Conservation (phyloP, 805 yeast species). For the Clavispora santaluciae region DNA sequence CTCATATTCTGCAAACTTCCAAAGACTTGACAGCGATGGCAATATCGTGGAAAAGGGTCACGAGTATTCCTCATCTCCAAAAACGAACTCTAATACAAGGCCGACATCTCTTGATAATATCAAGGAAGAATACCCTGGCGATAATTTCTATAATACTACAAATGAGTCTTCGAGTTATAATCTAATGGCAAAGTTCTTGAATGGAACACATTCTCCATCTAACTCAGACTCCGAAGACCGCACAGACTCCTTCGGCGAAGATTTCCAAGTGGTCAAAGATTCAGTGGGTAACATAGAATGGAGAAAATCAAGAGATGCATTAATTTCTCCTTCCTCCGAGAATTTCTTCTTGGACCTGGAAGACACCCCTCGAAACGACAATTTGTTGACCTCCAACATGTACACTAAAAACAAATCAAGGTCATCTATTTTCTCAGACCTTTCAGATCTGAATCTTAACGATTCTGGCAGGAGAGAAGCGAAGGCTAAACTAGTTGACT, state of each 20-base stretch:
- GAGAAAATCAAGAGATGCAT: conserved; percentile 9
- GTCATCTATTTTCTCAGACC: conserved; percentile 10
- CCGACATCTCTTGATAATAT: conserved; percentile 9
- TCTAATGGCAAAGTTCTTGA: conserved; percentile 13
- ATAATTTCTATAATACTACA: conserved; percentile 8
- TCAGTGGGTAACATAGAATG: conserved; percentile 29
- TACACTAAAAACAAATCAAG: conserved; percentile 2
- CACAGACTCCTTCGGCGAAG: conserved; percentile 15
- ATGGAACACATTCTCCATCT: not conserved
- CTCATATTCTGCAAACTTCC: conserved; percentile 33
- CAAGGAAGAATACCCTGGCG: conserved; percentile 10
- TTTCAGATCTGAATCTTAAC: conserved; percentile 4
- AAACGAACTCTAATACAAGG: conserved; percentile 10
- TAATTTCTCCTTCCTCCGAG: conserved; percentile 11
- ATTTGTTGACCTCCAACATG: not conserved
- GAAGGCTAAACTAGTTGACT: conserved; percentile 43
- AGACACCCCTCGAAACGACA: conserved; percentile 5
- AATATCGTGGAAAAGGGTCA: conserved; percentile 27
- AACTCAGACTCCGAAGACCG: not conserved
- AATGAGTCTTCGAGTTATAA: conserved; percentile 14
- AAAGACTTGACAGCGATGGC: conserved; percentile 43
- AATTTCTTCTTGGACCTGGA: conserved; percentile 7
- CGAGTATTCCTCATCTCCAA: conserved; percentile 1
- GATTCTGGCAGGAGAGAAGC: conserved; percentile 6
- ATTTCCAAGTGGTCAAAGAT: conserved; percentile 25